phyloP scores from a whole-genome alignment of 2,329 filamentous ascomycete genomes.

The Alternaria sp. region DNA sequence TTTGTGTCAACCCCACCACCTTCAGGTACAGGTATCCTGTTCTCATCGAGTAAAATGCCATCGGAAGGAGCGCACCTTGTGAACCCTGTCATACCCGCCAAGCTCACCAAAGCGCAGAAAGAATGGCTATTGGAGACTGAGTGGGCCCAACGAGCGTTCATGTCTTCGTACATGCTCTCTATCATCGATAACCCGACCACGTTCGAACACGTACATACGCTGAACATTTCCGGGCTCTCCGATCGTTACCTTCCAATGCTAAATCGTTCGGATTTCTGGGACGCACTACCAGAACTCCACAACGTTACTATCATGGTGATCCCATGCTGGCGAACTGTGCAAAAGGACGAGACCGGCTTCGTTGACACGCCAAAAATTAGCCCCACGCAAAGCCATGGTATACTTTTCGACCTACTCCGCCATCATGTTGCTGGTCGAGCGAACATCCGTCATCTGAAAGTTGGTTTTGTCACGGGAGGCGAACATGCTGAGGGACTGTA shows the following conservation, averaged over 20 bases:
- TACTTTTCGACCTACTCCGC: slow-evolving; percentile 61
- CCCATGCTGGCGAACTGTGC: slow-evolving; percentile 69
- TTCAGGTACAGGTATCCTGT: slow-evolving; percentile 37
- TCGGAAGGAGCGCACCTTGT: slow-evolving; percentile 29
- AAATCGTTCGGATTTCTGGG: slow-evolving; percentile 67
- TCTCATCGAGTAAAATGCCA: slow-evolving; percentile 40
- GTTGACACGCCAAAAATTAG: slow-evolving; percentile 57
- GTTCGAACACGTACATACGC: slow-evolving; percentile 62
- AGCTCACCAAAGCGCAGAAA: slow-evolving; percentile 67
- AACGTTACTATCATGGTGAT: slow-evolving; percentile 66
- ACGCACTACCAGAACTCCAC: slow-evolving; percentile 60
- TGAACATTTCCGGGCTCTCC: slow-evolving; percentile 70
- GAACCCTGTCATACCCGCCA: slow-evolving; percentile 58
- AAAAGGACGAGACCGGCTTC: slow-evolving; percentile 59
- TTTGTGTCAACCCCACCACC: slow-evolving; percentile 22
- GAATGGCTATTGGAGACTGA: slow-evolving; percentile 72
- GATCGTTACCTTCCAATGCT: slow-evolving; percentile 65
- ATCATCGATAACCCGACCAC: slow-evolving; percentile 65
- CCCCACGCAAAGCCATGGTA: slow-evolving; percentile 59
- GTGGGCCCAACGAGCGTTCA: slow-evolving; percentile 72
- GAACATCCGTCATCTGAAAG: slow-evolving; percentile 64
- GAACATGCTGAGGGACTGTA: slow-evolving; percentile 68
- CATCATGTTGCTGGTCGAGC: slow-evolving; percentile 56
- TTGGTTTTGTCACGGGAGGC: slow-evolving; percentile 72
- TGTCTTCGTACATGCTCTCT: slow-evolving; percentile 70